Evolutionary conservation across 176 grass and related monocot species (phyloP).

Genomic region (Lolium multiflorum): DNA sequence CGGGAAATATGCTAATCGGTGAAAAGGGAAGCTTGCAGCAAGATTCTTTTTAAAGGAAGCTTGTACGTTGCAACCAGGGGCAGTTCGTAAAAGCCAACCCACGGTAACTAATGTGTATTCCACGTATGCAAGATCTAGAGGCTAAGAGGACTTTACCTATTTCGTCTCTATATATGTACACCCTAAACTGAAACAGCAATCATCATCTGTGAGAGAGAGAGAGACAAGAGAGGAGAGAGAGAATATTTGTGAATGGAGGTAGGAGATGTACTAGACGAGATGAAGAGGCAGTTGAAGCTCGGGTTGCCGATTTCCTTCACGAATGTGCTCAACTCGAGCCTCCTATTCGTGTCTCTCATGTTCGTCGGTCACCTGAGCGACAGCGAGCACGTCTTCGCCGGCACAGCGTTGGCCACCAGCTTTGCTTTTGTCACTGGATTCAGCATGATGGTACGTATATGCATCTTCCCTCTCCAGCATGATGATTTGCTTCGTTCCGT

Average conservation of each 20-base stretch:
- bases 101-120: too few relatives aligned
- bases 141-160: too few relatives aligned
- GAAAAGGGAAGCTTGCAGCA: too few relatives aligned
- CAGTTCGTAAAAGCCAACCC: too few relatives aligned
- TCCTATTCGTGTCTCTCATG: conserved; percentile 49
- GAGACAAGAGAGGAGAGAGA: background rate
- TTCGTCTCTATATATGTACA: too few relatives aligned
- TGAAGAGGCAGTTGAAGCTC: conserved; percentile 45
- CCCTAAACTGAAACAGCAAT: too few relatives aligned
- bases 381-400: conserved; percentile 43
- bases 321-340: conserved; percentile 31
- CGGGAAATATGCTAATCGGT: too few relatives aligned
- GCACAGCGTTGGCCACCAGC: conserved; percentile 48
- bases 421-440: conserved; percentile 57
- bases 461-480: background rate
- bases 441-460: conserved; percentile 51
- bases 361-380: conserved; percentile 55
- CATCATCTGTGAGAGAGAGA: background rate
- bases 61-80: too few relatives aligned
- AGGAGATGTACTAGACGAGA: conserved; percentile 23
- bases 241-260: background rate
- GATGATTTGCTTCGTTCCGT: background rate
- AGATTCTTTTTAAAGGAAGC: too few relatives aligned
- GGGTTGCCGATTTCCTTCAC: conserved; percentile 44
- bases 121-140: too few relatives aligned